Evolutionary conservation across 108 stramenopile species (phyloP), one percentile per base, ranked within the genome.

Genomic region (Cyclotella baltica): DNA sequence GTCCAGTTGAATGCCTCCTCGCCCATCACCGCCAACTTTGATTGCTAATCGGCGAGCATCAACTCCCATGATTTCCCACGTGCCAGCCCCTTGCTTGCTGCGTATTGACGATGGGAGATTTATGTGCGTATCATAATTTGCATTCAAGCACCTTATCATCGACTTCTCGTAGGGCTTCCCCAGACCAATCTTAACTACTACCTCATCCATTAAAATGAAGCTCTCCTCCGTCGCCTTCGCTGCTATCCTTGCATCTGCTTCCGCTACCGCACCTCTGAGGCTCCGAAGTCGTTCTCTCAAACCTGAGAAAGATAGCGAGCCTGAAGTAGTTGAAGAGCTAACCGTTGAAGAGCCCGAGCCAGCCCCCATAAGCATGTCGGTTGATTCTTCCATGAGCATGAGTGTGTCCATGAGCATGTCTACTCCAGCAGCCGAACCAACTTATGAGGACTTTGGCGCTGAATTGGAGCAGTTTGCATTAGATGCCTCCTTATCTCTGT

Each of bases 131-230:
- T n/a, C n/a, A n/a, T n/a, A n/a, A n/a, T n/a, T n/a, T n/a, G n/a
- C n/a, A n/a, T n/a, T n/a, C n/a, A n/a, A n/a, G n/a, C n/a, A n/a
- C n/a, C n/a, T n/a, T n/a, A n/a, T n/a, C n/a, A n/a, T n/a, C n/a
- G n/a, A n/a, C n/a, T n/a, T n/a, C n/a, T n/a, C n/a, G n/a, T n/a
- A n/a, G n/a, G n/a, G n/a, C n/a, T n/a, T n/a, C n/a, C n/a, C n/a
- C n/a, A n/a, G n/a, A n/a, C n/a, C n/a, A n/a, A n/a, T n/a, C 47
- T n/a, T 48, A 48, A 48, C n/a, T 48, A n/a, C 47, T 16, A 48
- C n/a, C 47, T 48, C 47, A 48, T 16, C 47, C n/a, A 33, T 61
- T n/a, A 56, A 56, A 56, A 61, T 61, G 59, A 61, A 61, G 59
- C 31, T 61, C 59, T 61, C 30, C 30, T 10, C 59, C 11, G 20